Percentiles rank a stretch among this genome's conserved stretches.
Conservation (phyloP, 2,329 filamentous ascomycete species). For the Nothopassalora personata region DNA sequence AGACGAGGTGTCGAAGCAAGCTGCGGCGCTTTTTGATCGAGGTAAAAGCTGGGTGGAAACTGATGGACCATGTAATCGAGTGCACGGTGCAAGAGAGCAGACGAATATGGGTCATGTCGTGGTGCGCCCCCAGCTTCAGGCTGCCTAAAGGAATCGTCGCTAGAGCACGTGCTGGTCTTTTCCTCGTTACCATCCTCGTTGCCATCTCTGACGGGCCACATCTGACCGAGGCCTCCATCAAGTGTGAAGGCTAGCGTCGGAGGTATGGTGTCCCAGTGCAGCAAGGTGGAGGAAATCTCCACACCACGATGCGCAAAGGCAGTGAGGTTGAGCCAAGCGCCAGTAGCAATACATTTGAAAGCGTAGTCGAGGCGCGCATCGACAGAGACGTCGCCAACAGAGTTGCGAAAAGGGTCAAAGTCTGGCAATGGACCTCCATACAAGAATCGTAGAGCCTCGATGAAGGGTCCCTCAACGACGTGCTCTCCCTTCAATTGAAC, state of each 20-base stretch:
- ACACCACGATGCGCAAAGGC: constrained; percentile 54
- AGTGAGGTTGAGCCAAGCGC: constrained; percentile 52
- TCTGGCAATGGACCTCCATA: constrained; percentile 30
- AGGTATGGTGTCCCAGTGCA: constrained; percentile 61
- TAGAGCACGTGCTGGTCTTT: constrained; percentile 35
- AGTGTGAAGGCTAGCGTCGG: constrained; percentile 56
- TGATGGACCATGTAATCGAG: constrained; percentile 56
- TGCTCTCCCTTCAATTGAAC: constrained; percentile 20
- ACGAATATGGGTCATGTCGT: constrained; percentile 52
- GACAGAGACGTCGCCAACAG: constrained; percentile 5
- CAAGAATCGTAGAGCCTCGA: constrained; percentile 28
- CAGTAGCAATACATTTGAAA: constrained; percentile 62
- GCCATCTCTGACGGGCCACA: constrained; percentile 32
- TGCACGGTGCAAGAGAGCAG: constrained; percentile 51
- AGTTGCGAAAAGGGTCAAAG: constrained; percentile 16
- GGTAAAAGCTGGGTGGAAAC: constrained; percentile 55
- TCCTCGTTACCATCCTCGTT: constrained; percentile 29
- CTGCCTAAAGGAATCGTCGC: constrained; percentile 25
- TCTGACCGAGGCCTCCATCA: constrained; percentile 39
- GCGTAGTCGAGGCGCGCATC: constrained; percentile 33
- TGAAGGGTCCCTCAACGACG: constrained; percentile 22
- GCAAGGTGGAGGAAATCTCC: constrained; percentile 52
- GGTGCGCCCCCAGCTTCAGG: constrained; percentile 19
- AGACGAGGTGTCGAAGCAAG: constrained; percentile 46
- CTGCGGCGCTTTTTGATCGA: constrained; percentile 49